phyloP scores from a whole-genome alignment of 371 early-diverging fungal genomes.

The Conidiobolus coronatus region DNA sequence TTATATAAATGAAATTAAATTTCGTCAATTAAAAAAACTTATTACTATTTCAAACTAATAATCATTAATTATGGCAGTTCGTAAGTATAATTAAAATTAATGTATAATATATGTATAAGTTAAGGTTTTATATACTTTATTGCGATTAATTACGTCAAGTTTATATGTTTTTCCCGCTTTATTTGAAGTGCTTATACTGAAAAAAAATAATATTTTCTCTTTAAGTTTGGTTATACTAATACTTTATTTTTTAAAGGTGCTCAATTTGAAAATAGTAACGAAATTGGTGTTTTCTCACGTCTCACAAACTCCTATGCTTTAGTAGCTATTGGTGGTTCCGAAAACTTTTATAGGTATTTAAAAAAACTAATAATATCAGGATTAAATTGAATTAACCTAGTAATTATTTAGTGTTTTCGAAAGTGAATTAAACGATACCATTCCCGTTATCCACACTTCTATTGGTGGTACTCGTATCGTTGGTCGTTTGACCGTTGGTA shows the following conservation, averaged over 20 bases:
- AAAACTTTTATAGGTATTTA: slow-evolving; percentile 83
- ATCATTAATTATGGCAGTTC: no score
- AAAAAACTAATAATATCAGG: slow-evolving; percentile 4
- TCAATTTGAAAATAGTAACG: slow-evolving; percentile 98
- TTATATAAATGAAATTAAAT: no score
- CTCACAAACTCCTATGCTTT: slow-evolving; percentile 98
- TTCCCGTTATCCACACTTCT: slow-evolving; percentile 98
- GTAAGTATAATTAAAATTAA: no score
- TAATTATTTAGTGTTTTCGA: slow-evolving; percentile 58
- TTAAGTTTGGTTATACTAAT: no score
- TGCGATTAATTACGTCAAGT: no score
- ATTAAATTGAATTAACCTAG: slow-evolving; percentile 4
- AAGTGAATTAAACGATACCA: slow-evolving; percentile 80
- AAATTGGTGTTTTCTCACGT: slow-evolving; percentile 95
- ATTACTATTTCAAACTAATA: no score
- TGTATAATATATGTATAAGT: no score
- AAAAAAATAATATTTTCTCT: no score
- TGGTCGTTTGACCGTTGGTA: slow-evolving; percentile 89
- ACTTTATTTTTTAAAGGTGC: slow-evolving; percentile 23
- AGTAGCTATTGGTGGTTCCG: slow-evolving; percentile 94
- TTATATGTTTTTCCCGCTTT: no score
- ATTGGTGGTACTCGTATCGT: slow-evolving; percentile 97
- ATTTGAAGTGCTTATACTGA: no score
- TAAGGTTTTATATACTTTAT: no score
- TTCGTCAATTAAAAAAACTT: no score